Evolutionary conservation across 306 rosid species (phyloP), one percentile per base, ranked within the genome.

Genomic region (Sophora flavescens): DNA sequence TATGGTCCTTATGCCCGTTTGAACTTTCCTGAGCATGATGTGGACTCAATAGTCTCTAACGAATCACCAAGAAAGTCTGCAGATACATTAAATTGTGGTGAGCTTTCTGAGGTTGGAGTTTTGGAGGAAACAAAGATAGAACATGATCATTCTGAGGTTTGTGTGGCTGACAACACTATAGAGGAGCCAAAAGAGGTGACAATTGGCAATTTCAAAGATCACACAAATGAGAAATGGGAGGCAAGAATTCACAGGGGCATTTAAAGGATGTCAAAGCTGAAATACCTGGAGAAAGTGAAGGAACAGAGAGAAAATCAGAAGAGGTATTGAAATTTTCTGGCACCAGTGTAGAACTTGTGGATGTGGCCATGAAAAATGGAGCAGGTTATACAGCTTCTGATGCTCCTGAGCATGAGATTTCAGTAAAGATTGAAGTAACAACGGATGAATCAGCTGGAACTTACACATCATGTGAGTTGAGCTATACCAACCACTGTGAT

Each of bases 1-100:
- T 88, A 89, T 60, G 98, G 98, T 36, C 62, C 90, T 56, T 80
- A 54, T 48, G 96, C 98, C 2, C 80, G 90, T 30, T 85, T 95
- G 68, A 95, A 92, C 50, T 95, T 92, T 41, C 93, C 96, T 0
- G 70, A 85, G 1, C 30, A 48, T 57, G n/a, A 32, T 39, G 22
- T 2, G 33, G 74, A 77, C 4, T 67, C 75, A n/a, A 9, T 42
- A 15, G 12, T 17, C 38, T 77, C 72, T 18, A 79, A 66, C 62
- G 82, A 60, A 6, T 53, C 77, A 6, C 54, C 81, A 7, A 42
- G 70, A 57, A 75, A 41, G 32, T 56, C 72, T 1, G 32, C 50
- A 4, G 78, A 64, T 26, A 39, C 76, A 0, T 59, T 51, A 65
- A 59, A 60, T 28, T 54, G 41, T 30, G 60, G 18, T 39, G 78